Conservation (phyloP, 257 asterid species). For the Solanum infundibuliforme region DNA sequence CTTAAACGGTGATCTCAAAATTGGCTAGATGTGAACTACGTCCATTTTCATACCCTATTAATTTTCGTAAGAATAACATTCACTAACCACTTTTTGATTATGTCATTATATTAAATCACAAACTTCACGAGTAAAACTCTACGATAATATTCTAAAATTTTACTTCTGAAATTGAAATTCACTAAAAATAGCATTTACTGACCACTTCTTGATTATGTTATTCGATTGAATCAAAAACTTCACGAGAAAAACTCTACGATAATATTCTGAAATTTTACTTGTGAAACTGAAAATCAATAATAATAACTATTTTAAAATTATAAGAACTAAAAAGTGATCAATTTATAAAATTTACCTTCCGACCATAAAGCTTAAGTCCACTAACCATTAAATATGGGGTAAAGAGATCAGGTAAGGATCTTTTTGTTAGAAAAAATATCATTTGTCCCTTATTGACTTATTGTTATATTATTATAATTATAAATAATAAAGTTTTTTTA, state of each 20-base stretch:
- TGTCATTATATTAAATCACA: neutral
- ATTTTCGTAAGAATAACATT: neutral
- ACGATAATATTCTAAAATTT: neutral
- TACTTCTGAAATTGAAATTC: neutral
- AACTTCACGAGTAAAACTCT: neutral
- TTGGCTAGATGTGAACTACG: neutral
- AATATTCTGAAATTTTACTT: neutral
- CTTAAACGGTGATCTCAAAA: neutral
- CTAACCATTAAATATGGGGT: constrained; percentile 16
- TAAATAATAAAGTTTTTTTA: neutral
- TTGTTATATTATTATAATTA: neutral
- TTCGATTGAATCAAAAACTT: too few relatives aligned
- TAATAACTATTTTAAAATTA: neutral
- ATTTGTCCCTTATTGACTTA: neutral
- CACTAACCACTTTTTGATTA: neutral
- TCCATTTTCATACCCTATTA: neutral
- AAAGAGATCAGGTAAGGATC: neutral
- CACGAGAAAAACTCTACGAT: neutral
- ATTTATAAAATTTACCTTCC: constrained; percentile 6
- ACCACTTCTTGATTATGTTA: too few relatives aligned
- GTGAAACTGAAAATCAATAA: neutral
- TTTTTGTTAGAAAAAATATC: neutral
- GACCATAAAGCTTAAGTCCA: constrained; percentile 16
- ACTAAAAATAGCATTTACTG: neutral
- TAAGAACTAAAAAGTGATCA: neutral